Evolutionary conservation across 1,284 basidiomycete genomes (phyloP), one percentile per base, ranked within the genome.

Genomic region (Testicularia cyperi): DNA sequence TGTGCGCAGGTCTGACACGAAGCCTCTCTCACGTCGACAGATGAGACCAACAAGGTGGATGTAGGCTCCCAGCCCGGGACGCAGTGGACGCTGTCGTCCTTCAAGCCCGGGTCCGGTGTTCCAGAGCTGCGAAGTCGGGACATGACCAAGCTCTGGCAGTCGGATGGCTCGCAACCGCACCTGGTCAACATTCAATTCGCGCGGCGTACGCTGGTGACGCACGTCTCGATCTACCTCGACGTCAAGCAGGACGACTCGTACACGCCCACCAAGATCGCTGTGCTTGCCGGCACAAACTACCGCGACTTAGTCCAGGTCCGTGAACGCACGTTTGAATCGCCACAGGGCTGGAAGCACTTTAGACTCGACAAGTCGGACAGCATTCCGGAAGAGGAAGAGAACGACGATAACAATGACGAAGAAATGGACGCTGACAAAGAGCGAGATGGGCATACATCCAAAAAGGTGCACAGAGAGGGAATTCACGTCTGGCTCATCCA

Each of bases 141-240:
- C 72, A 86, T 89, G 29, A 86, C 88, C 30, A 96, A 92, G 0
- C 92, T 97, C 68, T 98, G 95, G 95, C 95, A 98, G 92, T 97
- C 78, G 75, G 95, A 99, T 74, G 95, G 95, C 0, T 89, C 90
- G 0, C 95, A 97, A 72, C 95, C 95, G 2, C 95, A 99, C 78
- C 87, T 88, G 52, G 90, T 98, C 70, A 94, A 90, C 5, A 82
- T 96, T 43, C 88, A 94, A 72, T 98, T 99, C 75, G 86, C 90
- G 8, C 84, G 87, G 44, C 88, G 92, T 72, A 88, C 95, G 15
- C 84, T 87, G 7, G 85, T 99, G 21, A 88, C 54, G 6, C 91
- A 95, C 84, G 81, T 99, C 38, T 89, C 88, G 44, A 83, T 99
- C 36, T 86, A 86, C 74, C 86, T 96, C 35, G 88, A 88, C 69